Evolutionary conservation across 495 filamentous ascomycete species (phyloP).

Genomic region (Xylaria curta): DNA sequence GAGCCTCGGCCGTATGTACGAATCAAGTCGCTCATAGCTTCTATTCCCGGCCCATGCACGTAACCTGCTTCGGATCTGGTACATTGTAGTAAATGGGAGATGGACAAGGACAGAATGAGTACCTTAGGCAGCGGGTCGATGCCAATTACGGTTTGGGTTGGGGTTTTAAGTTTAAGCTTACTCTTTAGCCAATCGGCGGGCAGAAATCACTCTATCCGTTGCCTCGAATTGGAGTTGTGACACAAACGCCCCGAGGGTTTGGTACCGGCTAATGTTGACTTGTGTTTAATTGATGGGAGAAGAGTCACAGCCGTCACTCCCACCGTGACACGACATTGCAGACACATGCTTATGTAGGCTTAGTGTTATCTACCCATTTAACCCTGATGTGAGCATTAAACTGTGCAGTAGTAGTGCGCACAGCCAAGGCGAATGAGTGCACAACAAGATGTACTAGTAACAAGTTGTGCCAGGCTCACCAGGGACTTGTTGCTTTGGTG

Average conservation of each 20-base stretch:
- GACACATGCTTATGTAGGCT: slow-evolving; percentile 1
- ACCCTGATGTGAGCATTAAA: not conserved
- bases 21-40: slow-evolving; percentile 14
- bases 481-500: not conserved
- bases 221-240: not conserved
- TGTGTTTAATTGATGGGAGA: not conserved
- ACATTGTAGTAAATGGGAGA: not conserved
- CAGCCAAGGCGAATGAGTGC: not conserved
- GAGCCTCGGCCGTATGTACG: not conserved
- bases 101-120: not conserved
- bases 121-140: not conserved
- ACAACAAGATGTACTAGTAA: slow-evolving; percentile 1
- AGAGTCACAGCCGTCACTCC: slow-evolving; percentile 1
- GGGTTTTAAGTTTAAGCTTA: not conserved
- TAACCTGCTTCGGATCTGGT: not conserved
- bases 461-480: not conserved
- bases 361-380: slow-evolving; percentile 1
- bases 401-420: not conserved
- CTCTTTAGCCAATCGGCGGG: not conserved
- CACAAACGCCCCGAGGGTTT: not conserved
- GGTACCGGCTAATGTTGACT: slow-evolving; percentile 14
- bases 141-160: not conserved
- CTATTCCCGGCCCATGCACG: not conserved
- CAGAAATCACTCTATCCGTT: not conserved
- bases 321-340: slow-evolving; percentile 17